Evolutionary conservation across 208 protist species (phyloP).

Genomic region (Leishmania braziliensis): DNA sequence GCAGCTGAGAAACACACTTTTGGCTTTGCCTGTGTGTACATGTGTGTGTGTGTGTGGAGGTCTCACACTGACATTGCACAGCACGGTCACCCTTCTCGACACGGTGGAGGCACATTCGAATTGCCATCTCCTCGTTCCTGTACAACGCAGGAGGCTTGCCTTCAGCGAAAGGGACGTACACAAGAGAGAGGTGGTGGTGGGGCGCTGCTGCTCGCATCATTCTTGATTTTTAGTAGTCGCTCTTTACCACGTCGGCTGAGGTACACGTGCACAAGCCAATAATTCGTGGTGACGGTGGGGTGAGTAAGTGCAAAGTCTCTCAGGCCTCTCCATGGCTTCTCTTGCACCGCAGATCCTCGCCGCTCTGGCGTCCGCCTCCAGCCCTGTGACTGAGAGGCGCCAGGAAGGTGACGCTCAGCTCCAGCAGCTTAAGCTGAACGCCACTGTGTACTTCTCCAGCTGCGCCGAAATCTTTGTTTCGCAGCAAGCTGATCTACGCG

Average conservation of each 20-base stretch:
- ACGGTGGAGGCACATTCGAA: not conserved
- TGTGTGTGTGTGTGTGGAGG: not conserved
- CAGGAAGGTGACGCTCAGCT: constrained; percentile 63
- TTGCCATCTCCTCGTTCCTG: not conserved
- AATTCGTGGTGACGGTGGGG: not conserved
- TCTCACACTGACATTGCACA: not conserved
- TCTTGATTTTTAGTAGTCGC: not conserved
- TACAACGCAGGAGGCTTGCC: not conserved
- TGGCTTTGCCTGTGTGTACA: not conserved
- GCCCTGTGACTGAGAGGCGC: constrained; percentile 52
- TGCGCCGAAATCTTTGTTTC: constrained; percentile 71
- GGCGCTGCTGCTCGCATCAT: not conserved
- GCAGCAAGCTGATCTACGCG: constrained; percentile 35
- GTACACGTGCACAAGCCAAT: not conserved
- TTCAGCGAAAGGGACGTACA: not conserved
- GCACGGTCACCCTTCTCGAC: not conserved
- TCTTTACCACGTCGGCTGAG: not conserved
- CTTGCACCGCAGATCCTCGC: constrained; percentile 63
- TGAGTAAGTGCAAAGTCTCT: not conserved
- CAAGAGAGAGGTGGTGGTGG: no score
- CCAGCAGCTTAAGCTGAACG: constrained; percentile 52
- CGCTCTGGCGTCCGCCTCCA: constrained; percentile 66
- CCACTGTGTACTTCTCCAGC: constrained; percentile 56
- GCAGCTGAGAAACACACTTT: not conserved
- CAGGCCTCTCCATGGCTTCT: constrained; percentile 12